These are phyloP conservation scores for Nadsonia commutata DNA, from an alignment of 1,139 yeast genomes.

Conservation along the genomic window DNA sequence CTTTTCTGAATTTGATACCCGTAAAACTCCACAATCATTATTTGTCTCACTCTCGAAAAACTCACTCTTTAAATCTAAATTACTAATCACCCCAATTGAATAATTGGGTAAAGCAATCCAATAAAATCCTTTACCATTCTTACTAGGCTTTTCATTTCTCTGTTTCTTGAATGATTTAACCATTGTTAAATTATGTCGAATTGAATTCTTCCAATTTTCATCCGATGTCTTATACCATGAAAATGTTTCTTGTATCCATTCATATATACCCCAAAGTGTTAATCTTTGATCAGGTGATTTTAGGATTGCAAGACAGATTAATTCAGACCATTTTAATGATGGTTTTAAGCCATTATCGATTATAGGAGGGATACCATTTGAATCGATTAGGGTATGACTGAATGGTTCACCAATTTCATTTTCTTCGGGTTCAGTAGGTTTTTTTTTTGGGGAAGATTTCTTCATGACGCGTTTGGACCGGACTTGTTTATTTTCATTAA, in stretches of 20 bases:
- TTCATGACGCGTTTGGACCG: slow-evolving; percentile 1
- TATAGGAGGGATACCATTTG: slow-evolving; percentile 30
- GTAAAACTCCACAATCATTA: too few species aligned
- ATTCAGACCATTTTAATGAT: slow-evolving; percentile 84
- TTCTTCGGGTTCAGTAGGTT: too few species aligned
- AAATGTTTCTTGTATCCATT: slow-evolving; percentile 84
- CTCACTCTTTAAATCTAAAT: too few species aligned
- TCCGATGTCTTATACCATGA: slow-evolving; percentile 71
- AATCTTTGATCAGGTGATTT: slow-evolving; percentile 64
- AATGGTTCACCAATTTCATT: too few species aligned
- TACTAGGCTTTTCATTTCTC: too few species aligned
- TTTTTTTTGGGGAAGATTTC: too few species aligned
- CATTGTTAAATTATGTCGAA: slow-evolving; percentile 69
- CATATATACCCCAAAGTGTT: slow-evolving; percentile 81
- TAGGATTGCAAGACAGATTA: slow-evolving; percentile 86
- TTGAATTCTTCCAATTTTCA: slow-evolving; percentile 90
- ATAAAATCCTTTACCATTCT: too few species aligned
- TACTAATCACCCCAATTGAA: too few species aligned
- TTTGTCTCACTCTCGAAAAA: too few species aligned
- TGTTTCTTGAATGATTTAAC: slow-evolving; percentile 84
- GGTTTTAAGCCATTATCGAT: slow-evolving; percentile 51
- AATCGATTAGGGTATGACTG: slow-evolving; percentile 24
- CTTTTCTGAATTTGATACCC: too few species aligned
- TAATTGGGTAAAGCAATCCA: too few species aligned
- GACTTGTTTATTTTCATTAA: slow-evolving; percentile 5